Base-by-base conservation (phyloP, 371 early-diverging fungal genomes). In the Amoeboaphelidium protococcarum region DNA sequence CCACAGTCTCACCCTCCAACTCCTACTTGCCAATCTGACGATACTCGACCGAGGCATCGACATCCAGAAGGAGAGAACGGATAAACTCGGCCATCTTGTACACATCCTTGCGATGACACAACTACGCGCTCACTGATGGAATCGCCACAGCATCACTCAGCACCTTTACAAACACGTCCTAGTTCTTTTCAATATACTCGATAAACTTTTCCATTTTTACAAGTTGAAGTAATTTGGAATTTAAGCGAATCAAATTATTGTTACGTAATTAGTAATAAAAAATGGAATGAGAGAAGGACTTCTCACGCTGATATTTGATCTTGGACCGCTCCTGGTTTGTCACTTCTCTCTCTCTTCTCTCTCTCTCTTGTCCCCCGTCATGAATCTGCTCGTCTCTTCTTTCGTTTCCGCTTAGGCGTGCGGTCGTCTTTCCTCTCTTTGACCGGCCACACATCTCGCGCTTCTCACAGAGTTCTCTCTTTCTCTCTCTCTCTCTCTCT, bases 81-180 rank as follows among this genome's bases (percentile, higher is more conserved):
- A 90, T 66, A 75, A 83, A 92, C 47, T 79, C 73, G 45, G 82
- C 82, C 90, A 91, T 94, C 25, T 69, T 65, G 52, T 83, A 65
- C 23, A 91, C 91, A n/a, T 86, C 76, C 47, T 67, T 67, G 46
- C 95, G 82, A 55, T 69, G 66, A 44, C 58, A 54, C 27, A 72
- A 75, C 48, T 79, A 78, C 49, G 73, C 68, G 59, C 79, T 78
- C 52, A 92, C 86, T 84, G 44, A 75, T 44, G 86, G 82, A 50
- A 92, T 90, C 40, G 81, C 87, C 23, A 92, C 91, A 25, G 72
- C 81, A 62, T 89, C 85, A 43, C 76, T 74, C 47, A 92, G 75
- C 10, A 56, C 54, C 46, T 79, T 72, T 55, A 91, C 68, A 58
- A 78, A 88, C 57, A 67, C 62, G 48, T 73, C 61, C 58, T 82